Percentiles rank a stretch among this genome's conserved stretches.
Evolutionary conservation across 2,329 filamentous ascomycete genomes (phyloP).

Genomic region (Elsinoe arachidis): DNA sequence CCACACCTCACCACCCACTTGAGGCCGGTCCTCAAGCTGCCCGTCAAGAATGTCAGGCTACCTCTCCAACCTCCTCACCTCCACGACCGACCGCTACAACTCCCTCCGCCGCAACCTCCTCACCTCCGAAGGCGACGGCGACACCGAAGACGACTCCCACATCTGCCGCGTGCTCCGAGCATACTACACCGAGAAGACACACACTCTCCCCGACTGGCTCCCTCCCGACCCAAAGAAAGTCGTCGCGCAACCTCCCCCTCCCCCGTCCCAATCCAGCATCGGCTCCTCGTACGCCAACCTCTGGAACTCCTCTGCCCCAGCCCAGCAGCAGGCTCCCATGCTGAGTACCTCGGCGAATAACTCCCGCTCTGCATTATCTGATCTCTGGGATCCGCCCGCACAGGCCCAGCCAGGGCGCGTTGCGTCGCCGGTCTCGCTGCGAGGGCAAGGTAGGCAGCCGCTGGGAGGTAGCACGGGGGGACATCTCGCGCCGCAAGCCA

Average conservation of each 20-base stretch:
- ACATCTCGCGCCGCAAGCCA: conserved; percentile 33
- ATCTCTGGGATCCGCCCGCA: conserved; percentile 49
- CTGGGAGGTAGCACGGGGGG: conserved; percentile 25
- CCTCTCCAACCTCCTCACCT: conserved; percentile 62
- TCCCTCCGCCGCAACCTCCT: conserved; percentile 57
- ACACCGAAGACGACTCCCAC: conserved; percentile 78
- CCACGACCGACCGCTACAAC: conserved; percentile 49
- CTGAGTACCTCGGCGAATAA: conserved; percentile 25
- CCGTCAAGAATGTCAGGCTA: conserved; percentile 60
- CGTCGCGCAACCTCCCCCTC: conserved; percentile 42
- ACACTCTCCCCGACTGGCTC: conserved; percentile 75
- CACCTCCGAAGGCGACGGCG: conserved; percentile 48
- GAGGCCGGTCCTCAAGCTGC: not conserved
- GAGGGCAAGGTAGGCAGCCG: conserved; percentile 23
- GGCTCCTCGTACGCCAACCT: conserved; percentile 20
- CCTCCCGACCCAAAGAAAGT: conserved; percentile 76
- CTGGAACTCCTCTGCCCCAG: conserved; percentile 34
- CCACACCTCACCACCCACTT: not conserved
- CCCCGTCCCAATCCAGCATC: conserved; percentile 47
- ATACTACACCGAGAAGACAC: conserved; percentile 86
- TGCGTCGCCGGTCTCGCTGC: conserved; percentile 21
- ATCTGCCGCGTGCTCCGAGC: conserved; percentile 85
- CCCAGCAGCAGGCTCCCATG: conserved; percentile 29
- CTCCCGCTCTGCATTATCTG: conserved; percentile 40
- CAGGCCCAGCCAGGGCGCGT: conserved; percentile 32